Evolutionary conservation across 345 rosid genomes (phyloP), one percentile per base, ranked within the genome.

Genomic region (Camelina laxa): DNA sequence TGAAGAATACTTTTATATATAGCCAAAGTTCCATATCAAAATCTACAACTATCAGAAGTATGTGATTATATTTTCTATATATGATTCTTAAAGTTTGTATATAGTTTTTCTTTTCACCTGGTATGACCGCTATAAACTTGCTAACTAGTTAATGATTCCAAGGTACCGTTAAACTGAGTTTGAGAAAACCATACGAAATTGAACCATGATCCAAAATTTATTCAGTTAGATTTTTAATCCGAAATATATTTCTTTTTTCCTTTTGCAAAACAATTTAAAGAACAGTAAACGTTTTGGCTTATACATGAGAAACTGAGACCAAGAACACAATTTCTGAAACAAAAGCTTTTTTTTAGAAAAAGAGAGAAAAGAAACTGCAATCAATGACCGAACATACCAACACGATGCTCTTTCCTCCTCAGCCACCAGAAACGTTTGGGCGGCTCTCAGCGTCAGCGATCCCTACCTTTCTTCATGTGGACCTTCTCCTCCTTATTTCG

Each of bases 401-500:
- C 13, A 53, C 16, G 36, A 53, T 74, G 66, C 21, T 65, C 57
- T 45, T 74, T 56, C 71, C 16, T 72, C 42, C 41, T 57, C 78
- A 36, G 72, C 78, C 78, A 57, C 72, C 78, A 74, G 50, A 74
- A 47, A 74, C 78, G 68, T 45, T 73, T 74, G 51, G 78, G 72
- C 72, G 66, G 66, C 78, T 74, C 53, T 74, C 72, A 47, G 67
- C 66, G 49, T 73, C 65, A 73, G 19, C 36, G 33, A 47, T 44
- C 65, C 71, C 48, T 16, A 63, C 69, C 76, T 72, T 51, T 51
- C 49, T 11, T 62, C 75, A 41, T 61, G 69, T 72, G 61, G 53
- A 62, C 69, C 19, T 24, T 54, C 21, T 51, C 61, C 69, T 72
- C 42, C 60, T 38, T 60, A 33, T 21, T 47, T 42, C 22, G 3